phyloP scores from a whole-genome alignment of 768 basidiomycete genomes.

The Phlegmacium glaucopus region DNA sequence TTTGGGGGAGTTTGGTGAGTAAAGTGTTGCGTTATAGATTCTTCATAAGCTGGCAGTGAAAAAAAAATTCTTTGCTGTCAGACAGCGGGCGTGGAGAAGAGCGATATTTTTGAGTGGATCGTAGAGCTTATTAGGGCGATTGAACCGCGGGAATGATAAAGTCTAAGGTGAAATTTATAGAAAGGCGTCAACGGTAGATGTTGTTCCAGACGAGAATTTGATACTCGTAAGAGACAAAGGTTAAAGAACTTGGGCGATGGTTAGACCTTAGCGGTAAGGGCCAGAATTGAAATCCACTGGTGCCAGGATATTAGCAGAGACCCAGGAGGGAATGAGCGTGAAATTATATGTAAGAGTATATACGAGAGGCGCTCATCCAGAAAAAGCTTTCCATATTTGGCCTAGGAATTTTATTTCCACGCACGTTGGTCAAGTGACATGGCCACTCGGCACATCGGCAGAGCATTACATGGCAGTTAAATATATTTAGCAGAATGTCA shows the following conservation, averaged over 20 bases:
- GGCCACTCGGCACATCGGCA: too few relatives aligned
- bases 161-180: neutral
- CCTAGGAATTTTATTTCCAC: too few relatives aligned
- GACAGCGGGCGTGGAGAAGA: constrained; percentile 5
- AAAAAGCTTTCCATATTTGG: too few relatives aligned
- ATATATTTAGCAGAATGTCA: constrained; percentile 4
- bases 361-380: too few relatives aligned
- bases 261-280: too few relatives aligned
- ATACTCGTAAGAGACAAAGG: neutral
- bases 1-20: constrained; percentile 8
- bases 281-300: too few relatives aligned
- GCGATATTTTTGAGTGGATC: neutral
- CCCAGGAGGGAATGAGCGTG: too few relatives aligned
- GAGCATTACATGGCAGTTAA: neutral
- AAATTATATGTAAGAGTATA: too few relatives aligned
- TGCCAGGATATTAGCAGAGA: too few relatives aligned
- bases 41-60: constrained; percentile 23
- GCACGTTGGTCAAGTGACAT: too few relatives aligned
- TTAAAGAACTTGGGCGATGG: neutral
- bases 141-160: neutral
- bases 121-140: neutral
- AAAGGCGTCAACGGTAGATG: too few relatives aligned
- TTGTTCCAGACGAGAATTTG: neutral
- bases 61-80: constrained; percentile 5
- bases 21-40: constrained; percentile 18